phyloP scores from a whole-genome alignment of 106 monocot genomes.

The Chionographis japonica region DNA sequence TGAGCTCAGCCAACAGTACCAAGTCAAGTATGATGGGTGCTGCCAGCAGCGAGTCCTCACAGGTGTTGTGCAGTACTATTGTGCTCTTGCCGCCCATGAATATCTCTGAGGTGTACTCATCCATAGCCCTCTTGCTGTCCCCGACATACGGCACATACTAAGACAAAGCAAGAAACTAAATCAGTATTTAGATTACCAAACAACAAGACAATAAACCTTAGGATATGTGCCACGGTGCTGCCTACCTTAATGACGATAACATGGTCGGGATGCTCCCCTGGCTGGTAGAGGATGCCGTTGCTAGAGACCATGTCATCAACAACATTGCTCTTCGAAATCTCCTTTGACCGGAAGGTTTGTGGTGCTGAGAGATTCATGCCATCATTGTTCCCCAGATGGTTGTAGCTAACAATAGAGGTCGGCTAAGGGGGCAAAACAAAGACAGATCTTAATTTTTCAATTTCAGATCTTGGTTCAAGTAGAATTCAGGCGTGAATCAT shows the following conservation, averaged over 20 bases:
- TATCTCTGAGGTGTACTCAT: conserved; percentile 97
- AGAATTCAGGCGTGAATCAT: too few relatives aligned
- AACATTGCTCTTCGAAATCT: conserved; percentile 98
- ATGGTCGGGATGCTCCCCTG: conserved; percentile 95
- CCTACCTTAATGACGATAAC: conserved; percentile 93
- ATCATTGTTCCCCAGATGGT: conserved; percentile 97
- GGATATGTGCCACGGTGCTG: background rate
- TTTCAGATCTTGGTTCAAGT: background rate
- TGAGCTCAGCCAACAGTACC: conserved; percentile 88
- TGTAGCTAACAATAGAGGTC: conserved; percentile 98
- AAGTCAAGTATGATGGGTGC: conserved; percentile 94
- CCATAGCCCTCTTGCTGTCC: conserved; percentile 98
- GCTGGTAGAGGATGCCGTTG: conserved; percentile 90
- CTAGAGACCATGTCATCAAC: conserved; percentile 97
- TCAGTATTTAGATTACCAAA: background rate
- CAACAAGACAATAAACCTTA: background rate
- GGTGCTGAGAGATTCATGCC: conserved; percentile 97
- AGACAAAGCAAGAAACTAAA: background rate
- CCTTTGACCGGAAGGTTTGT: conserved; percentile 92
- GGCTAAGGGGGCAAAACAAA: conserved; percentile 37
- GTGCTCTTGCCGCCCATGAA: conserved; percentile 96
- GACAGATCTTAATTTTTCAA: background rate
- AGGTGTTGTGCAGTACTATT: conserved; percentile 90
- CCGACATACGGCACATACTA: conserved; percentile 97
- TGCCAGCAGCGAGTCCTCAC: conserved; percentile 87